These are phyloP conservation scores for Dipodascus albidus DNA, from an alignment of 805 yeast species.

Conservation along the genomic window DNA sequence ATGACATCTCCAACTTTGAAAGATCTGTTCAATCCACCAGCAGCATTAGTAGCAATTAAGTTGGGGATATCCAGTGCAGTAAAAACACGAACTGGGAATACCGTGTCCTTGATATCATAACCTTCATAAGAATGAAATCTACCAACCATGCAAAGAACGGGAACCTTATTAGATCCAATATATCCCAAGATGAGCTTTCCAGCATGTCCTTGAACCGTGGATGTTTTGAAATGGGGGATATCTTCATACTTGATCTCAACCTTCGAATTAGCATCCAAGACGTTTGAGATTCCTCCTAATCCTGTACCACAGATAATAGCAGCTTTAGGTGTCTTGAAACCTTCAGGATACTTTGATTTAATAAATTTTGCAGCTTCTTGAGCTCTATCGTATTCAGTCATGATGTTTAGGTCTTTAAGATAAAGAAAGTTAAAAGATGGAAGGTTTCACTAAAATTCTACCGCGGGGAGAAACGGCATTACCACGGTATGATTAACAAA, in stretches of 20 bases:
- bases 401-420: not conserved
- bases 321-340: constrained; percentile 39
- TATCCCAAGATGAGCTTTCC: constrained; percentile 74
- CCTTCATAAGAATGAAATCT: constrained; percentile 89
- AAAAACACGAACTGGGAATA: constrained; percentile 76
- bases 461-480: no score
- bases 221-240: constrained; percentile 69
- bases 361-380: constrained; percentile 11
- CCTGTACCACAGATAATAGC: constrained; percentile 94
- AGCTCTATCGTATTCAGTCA: constrained; percentile 1
- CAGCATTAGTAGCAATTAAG: constrained; percentile 79
- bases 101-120: constrained; percentile 66
- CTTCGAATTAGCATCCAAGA: constrained; percentile 27
- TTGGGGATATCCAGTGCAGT: constrained; percentile 46
- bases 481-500: not conserved
- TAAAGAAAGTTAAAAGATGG: no score
- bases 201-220: constrained; percentile 86
- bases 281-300: constrained; percentile 68
- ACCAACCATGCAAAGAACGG: constrained; percentile 90
- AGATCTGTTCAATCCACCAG: constrained; percentile 69
- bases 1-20: constrained; percentile 80
- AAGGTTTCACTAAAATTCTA: no score
- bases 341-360: constrained; percentile 11
- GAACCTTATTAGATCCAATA: constrained; percentile 55
- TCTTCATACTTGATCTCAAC: constrained; percentile 47